These are phyloP conservation scores for Arthrocladium fulminans DNA, from an alignment of 2,329 filamentous ascomycete species.

Conservation along the genomic window DNA sequence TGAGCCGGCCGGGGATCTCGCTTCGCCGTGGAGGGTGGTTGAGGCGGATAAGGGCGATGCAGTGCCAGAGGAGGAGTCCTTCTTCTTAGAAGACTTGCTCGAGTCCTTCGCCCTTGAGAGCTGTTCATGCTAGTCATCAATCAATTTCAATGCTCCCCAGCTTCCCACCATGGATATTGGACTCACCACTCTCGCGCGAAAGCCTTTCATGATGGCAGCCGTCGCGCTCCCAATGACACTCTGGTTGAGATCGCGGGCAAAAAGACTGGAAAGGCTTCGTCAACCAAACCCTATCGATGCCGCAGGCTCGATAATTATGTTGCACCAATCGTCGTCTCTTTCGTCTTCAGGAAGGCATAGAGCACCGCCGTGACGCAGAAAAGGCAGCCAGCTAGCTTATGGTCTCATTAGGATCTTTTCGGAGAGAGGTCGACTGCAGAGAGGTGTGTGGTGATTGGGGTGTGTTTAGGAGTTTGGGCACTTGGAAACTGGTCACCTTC, in stretches of 20 bases:
- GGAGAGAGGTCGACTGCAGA: neutral
- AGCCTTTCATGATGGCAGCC: slow-evolving; percentile 76
- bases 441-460: neutral
- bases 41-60: slow-evolving; percentile 63
- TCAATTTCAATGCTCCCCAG: slow-evolving; percentile 12
- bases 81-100: slow-evolving; percentile 68
- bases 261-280: neutral
- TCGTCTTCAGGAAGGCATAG: slow-evolving; percentile 4
- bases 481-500: neutral
- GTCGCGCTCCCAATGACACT: neutral
- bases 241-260: neutral
- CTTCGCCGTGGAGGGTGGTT: slow-evolving; percentile 33
- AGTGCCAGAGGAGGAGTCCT: slow-evolving; percentile 55
- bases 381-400: slow-evolving; percentile 1
- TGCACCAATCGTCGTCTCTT: neutral
- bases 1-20: slow-evolving; percentile 51
- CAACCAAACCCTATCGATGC: neutral
- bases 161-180: slow-evolving; percentile 20
- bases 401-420: neutral
- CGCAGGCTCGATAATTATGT: slow-evolving; percentile 26
- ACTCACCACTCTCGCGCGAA: slow-evolving; percentile 94
- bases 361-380: neutral
- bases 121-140: slow-evolving; percentile 55
- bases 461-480: neutral
- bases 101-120: slow-evolving; percentile 83